These are phyloP conservation scores for Tylopilus rubrobrunneus DNA, from an alignment of 768 basidiomycete genomes.

Conservation along the genomic window DNA sequence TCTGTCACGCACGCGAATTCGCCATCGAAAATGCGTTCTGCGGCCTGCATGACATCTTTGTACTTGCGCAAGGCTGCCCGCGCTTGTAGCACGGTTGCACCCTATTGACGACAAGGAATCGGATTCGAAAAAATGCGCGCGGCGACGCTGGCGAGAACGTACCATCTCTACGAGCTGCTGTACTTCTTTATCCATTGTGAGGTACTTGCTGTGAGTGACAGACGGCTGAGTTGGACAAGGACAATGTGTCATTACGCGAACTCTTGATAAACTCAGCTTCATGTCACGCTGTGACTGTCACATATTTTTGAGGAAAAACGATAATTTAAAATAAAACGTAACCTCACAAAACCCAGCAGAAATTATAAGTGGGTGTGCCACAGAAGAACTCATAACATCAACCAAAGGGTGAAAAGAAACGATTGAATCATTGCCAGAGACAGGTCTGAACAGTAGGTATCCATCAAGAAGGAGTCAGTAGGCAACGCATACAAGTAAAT, in stretches of 20 bases:
- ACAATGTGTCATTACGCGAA: slow-evolving; percentile 21
- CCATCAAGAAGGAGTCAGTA: slow-evolving; percentile 14
- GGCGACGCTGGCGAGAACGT: slow-evolving; percentile 7
- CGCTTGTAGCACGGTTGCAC: slow-evolving; percentile 78
- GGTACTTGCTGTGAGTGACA: background rate
- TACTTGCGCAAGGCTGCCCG: slow-evolving; percentile 75
- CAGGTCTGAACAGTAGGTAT: slow-evolving; percentile 5
- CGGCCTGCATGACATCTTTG: slow-evolving; percentile 90
- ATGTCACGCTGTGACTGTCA: slow-evolving; percentile 23
- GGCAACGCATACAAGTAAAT: slow-evolving; percentile 24
- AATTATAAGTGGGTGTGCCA: background rate
- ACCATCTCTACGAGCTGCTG: slow-evolving; percentile 66
- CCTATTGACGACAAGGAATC: slow-evolving; percentile 42
- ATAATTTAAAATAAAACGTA: slow-evolving; percentile 7
- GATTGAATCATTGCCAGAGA: slow-evolving; percentile 3
- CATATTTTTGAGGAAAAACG: background rate
- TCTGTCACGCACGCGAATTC: slow-evolving; percentile 71
- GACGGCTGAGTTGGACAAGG: slow-evolving; percentile 2
- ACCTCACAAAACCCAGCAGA: slow-evolving; percentile 11
- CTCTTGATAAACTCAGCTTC: slow-evolving; percentile 14
- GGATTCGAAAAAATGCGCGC: background rate
- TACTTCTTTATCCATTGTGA: slow-evolving; percentile 49
- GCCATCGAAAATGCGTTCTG: slow-evolving; percentile 81
- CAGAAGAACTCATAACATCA: background rate
- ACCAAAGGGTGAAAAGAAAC: slow-evolving; percentile 7